These are phyloP conservation scores for Aspergillus spinulosporus DNA, from an alignment of 2,329 filamentous ascomycete genomes.

Conservation along the genomic window DNA sequence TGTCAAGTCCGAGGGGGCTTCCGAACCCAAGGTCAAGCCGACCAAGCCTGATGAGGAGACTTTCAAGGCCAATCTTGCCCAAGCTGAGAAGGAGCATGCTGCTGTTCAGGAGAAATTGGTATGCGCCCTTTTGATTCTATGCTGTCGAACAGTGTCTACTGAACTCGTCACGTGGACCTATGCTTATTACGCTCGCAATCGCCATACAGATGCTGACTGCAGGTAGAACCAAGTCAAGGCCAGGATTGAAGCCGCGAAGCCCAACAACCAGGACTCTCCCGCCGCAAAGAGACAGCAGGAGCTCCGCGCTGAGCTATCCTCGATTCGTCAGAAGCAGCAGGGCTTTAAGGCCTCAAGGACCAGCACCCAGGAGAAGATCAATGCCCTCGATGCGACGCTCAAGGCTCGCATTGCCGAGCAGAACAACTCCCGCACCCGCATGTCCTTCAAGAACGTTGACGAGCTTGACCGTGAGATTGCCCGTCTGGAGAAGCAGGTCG, in stretches of 20 bases:
- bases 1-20: constrained; percentile 32
- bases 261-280: constrained; percentile 79
- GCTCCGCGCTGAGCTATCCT: constrained; percentile 75
- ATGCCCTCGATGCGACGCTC: constrained; percentile 84
- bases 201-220: constrained; percentile 10
- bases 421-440: constrained; percentile 77
- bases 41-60: constrained; percentile 83
- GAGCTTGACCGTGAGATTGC: constrained; percentile 84
- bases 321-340: constrained; percentile 84
- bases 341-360: constrained; percentile 80
- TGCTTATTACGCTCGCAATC: not conserved
- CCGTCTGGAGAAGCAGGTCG: constrained; percentile 78
- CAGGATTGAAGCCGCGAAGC: constrained; percentile 81
- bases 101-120: constrained; percentile 71
- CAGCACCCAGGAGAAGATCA: constrained; percentile 83
- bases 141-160: constrained; percentile 3
- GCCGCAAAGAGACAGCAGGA: constrained; percentile 80
- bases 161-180: constrained; percentile 3
- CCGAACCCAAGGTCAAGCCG: constrained; percentile 59
- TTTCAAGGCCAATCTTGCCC: constrained; percentile 75
- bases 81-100: constrained; percentile 84
- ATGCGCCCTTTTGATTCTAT: constrained; percentile 12
- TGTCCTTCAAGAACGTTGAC: constrained; percentile 81
- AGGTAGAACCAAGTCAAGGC: constrained; percentile 83
- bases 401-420: constrained; percentile 83